Evolutionary conservation across 73 alveolate species (phyloP).

Genomic region (Paramecium biaurelia): DNA sequence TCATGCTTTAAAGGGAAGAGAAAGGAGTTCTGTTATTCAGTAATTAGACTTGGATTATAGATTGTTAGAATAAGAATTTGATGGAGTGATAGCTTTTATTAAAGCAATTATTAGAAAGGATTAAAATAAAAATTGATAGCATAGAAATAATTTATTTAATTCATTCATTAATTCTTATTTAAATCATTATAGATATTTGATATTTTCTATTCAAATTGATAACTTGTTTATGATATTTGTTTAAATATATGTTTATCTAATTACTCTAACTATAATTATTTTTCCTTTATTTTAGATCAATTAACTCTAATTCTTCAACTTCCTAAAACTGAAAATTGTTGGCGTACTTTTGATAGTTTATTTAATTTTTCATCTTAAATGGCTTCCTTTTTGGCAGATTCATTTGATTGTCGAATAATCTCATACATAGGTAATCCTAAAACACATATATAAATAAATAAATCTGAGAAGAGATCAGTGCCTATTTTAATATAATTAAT

Average conservation of each 20-base stretch:
- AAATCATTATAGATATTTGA: background rate
- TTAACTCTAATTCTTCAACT: background rate
- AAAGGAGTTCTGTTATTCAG: background rate
- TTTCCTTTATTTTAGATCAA: background rate
- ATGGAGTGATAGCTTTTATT: background rate
- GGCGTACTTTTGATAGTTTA: background rate
- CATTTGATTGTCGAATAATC: background rate
- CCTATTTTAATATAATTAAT: background rate
- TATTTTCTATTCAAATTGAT: background rate
- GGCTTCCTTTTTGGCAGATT: slow-evolving; percentile 12
- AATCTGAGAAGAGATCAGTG: slow-evolving; percentile 6
- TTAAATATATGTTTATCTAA: background rate
- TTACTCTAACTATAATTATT: background rate
- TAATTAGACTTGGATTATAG: background rate
- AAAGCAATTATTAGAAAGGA: background rate
- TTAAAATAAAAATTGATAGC: background rate
- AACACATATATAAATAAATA: slow-evolving; percentile 8
- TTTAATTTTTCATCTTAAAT: background rate
- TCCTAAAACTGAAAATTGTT: background rate
- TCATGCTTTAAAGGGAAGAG: slow-evolving; percentile 17
- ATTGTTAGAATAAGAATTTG: background rate
- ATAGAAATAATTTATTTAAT: background rate
- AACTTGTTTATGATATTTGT: background rate
- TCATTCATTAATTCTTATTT: background rate
- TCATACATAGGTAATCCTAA: slow-evolving; percentile 39